A percentile compares a stretch with the other conserved stretches of the same genome.
These are phyloP conservation scores for Solanum verrucosum DNA, from an alignment of 257 asterid species.

Conservation along the genomic window DNA sequence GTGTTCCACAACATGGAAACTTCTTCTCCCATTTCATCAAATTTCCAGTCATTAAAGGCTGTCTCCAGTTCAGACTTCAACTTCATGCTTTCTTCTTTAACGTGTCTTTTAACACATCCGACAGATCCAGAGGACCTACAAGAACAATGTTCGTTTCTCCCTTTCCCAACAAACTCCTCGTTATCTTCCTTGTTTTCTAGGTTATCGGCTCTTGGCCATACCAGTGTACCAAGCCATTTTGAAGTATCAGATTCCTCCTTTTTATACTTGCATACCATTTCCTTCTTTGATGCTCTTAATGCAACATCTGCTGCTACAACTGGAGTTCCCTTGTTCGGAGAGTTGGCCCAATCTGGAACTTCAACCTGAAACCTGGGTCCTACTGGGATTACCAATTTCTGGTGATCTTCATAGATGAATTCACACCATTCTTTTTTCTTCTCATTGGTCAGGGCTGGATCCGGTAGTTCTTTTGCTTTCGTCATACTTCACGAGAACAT, in stretches of 20 bases:
- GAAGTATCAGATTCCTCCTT: neutral
- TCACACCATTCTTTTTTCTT: neutral
- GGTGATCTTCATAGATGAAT: neutral
- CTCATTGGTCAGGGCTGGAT: neutral
- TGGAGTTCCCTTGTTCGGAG: neutral
- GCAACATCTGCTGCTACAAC: neutral
- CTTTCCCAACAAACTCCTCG: constrained; percentile 1
- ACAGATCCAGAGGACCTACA: constrained; percentile 9
- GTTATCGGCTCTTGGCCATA: constrained; percentile 6
- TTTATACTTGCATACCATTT: neutral
- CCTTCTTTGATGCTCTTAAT: neutral
- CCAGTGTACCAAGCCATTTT: constrained; percentile 13
- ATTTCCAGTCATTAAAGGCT: constrained; percentile 14
- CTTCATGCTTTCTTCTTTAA: constrained; percentile 1
- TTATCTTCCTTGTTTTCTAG: neutral
- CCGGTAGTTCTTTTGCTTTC: neutral
- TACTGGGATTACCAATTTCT: constrained; percentile 1
- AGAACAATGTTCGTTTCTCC: neutral
- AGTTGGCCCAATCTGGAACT: constrained; percentile 3
- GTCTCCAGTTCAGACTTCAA: constrained; percentile 14
- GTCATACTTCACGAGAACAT: neutral
- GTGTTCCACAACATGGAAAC: constrained; percentile 8
- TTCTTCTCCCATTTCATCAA: constrained; percentile 19
- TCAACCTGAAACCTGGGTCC: constrained; percentile 17
- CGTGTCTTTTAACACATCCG: constrained; percentile 13